These are phyloP conservation scores for Hypholoma fasciculare DNA, from an alignment of 768 basidiomycete species.

Conservation along the genomic window DNA sequence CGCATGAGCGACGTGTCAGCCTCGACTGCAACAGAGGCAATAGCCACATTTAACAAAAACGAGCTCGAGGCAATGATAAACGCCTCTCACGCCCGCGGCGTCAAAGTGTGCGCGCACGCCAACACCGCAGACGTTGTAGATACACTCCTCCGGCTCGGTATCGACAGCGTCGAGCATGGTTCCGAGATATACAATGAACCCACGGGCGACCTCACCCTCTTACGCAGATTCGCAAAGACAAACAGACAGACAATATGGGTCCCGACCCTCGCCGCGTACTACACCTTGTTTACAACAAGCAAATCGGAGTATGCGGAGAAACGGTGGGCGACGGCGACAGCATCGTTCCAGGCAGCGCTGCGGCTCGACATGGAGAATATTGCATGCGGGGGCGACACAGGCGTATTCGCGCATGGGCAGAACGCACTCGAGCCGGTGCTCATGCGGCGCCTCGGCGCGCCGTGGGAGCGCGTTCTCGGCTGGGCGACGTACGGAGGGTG, in stretches of 20 bases:
- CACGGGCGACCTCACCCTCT: conserved; percentile 17
- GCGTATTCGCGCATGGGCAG: conserved; percentile 59
- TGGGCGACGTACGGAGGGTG: conserved; percentile 64
- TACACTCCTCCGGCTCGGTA: conserved; percentile 35
- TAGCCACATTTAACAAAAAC: conserved; percentile 42
- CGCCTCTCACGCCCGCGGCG: conserved; percentile 50
- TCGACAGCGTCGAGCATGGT: conserved; percentile 65
- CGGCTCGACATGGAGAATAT: conserved; percentile 38
- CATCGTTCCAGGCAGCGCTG: conserved; percentile 47
- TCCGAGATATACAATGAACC: conserved; percentile 26
- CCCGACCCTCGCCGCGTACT: conserved; percentile 56
- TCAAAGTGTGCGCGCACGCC: conserved; percentile 62
- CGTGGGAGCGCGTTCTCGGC: conserved; percentile 50
- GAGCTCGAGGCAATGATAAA: conserved; percentile 52
- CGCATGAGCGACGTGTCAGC: conserved; percentile 43
- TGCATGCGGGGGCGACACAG: conserved; percentile 67
- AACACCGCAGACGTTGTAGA: conserved; percentile 29
- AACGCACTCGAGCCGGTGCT: conserved; percentile 62
- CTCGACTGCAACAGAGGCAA: conserved; percentile 28
- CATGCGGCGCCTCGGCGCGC: conserved; percentile 58
- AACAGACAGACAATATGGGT: conserved; percentile 45
- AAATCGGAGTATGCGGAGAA: conserved; percentile 12
- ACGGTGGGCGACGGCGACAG: conserved; percentile 37
- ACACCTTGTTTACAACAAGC: conserved; percentile 26
- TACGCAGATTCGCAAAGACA: conserved; percentile 25